Evolutionary conservation across 352 stramenopile species (phyloP).

Genomic region (Phytophthora hibernalis): DNA sequence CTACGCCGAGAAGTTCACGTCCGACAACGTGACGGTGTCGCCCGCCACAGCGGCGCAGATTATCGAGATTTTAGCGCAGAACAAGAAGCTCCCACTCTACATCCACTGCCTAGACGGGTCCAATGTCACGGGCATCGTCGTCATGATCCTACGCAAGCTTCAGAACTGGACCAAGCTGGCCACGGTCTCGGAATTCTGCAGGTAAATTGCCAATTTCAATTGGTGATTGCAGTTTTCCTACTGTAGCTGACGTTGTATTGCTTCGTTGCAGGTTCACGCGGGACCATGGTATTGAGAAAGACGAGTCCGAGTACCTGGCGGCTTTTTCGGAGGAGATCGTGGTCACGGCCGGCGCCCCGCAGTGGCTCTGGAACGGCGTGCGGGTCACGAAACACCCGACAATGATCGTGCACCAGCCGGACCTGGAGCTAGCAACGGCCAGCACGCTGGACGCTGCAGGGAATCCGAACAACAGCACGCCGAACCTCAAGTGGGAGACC

Average conservation of each 20-base stretch:
- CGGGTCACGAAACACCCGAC: constrained; percentile 87
- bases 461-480: constrained; percentile 42
- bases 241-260: neutral
- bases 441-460: constrained; percentile 46
- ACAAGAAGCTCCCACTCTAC: constrained; percentile 84
- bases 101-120: constrained; percentile 89
- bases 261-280: constrained; percentile 67
- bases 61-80: constrained; percentile 77
- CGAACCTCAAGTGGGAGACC: constrained; percentile 75
- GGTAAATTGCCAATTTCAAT: constrained; percentile 26
- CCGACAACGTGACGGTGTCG: constrained; percentile 86
- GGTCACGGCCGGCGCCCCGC: constrained; percentile 71
- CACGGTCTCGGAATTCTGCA: constrained; percentile 84
- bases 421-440: constrained; percentile 54
- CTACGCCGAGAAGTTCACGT: constrained; percentile 89
- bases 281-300: constrained; percentile 88
- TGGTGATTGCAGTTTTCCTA: neutral
- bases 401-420: constrained; percentile 86
- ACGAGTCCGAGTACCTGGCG: constrained; percentile 87
- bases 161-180: constrained; percentile 91
- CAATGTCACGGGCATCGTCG: constrained; percentile 88
- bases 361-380: constrained; percentile 88
- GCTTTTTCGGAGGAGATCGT: constrained; percentile 87
- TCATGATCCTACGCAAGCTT: constrained; percentile 89
- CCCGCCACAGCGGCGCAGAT: constrained; percentile 79